Percentiles rank a stretch among this genome's conserved stretches.
Conservation (phyloP, 768 basidiomycete species). For the Phylloporus scabripes region DNA sequence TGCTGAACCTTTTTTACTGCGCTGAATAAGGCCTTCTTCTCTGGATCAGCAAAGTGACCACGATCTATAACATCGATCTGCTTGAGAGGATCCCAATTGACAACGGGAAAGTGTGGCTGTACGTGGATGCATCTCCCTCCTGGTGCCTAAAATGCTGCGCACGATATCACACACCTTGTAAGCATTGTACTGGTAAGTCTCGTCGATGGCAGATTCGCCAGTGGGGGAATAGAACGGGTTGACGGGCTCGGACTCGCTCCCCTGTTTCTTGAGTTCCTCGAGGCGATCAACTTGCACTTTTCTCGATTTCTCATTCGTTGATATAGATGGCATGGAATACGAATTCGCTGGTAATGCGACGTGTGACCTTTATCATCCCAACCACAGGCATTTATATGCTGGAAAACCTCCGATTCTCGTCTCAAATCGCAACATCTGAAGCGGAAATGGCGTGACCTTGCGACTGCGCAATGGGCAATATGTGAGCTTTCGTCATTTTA, state of each 20-base stretch:
- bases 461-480: not conserved
- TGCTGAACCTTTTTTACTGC: conserved; percentile 65
- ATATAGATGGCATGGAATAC: conserved; percentile 45
- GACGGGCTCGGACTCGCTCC: conserved; percentile 29
- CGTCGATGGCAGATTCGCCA: conserved; percentile 45
- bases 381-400: conserved; percentile 12
- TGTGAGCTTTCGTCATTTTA: conserved; percentile 16
- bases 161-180: conserved; percentile 45
- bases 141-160: not conserved
- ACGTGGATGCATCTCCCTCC: not conserved
- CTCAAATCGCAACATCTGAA: conserved; percentile 9
- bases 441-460: conserved; percentile 18
- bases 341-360: not conserved
- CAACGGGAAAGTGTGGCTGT: conserved; percentile 59
- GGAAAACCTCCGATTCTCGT: not conserved
- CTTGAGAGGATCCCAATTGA: conserved; percentile 59
- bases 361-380: not conserved
- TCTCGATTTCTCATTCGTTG: conserved; percentile 36
- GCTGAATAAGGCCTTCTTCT: conserved; percentile 57
- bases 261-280: conserved; percentile 22
- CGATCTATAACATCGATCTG: conserved; percentile 60
- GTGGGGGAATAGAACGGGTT: conserved; percentile 70
- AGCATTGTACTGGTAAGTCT: conserved; percentile 47
- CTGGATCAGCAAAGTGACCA: conserved; percentile 60
- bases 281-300: conserved; percentile 17